Percentiles rank a stretch among this genome's conserved stretches.
Conservation (phyloP, 495 filamentous ascomycete genomes). For the Cudoniella acicularis region DNA sequence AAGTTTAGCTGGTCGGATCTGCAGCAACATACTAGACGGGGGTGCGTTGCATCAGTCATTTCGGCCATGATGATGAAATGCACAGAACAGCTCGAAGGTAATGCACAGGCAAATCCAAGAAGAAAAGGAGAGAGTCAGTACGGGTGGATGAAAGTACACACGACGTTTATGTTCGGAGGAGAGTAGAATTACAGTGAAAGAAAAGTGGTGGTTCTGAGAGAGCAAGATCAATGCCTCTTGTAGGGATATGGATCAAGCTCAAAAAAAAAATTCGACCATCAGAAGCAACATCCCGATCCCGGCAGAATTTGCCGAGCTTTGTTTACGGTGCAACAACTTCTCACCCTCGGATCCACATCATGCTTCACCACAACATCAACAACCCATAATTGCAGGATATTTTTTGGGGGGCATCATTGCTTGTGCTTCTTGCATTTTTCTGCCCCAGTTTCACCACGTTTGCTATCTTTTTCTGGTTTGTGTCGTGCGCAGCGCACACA, state of each 20-base stretch:
- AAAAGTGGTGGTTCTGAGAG: constrained; percentile 2
- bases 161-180: neutral
- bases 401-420: neutral
- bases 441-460: too few species aligned
- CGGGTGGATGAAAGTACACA: constrained; percentile 7
- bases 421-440: neutral
- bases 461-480: neutral
- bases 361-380: neutral
- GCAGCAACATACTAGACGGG: constrained; percentile 1
- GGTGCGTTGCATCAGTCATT: constrained; percentile 9
- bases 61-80: constrained; percentile 18
- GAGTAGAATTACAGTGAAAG: neutral
- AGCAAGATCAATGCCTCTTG: constrained; percentile 1
- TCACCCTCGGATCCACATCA: neutral
- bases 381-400: too few species aligned
- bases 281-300: neutral
- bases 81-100: neutral
- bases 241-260: neutral
- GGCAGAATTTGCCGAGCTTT: neutral
- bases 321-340: neutral
- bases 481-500: neutral
- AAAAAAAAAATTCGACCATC: neutral
- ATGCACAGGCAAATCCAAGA: constrained; percentile 5
- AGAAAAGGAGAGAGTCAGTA: constrained; percentile 2
- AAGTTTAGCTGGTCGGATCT: neutral